A percentile compares a stretch with the other conserved stretches of the same genome.
Evolutionary conservation across 768 basidiomycete species (phyloP).

Genomic region (Rhodotorula diobovata): DNA sequence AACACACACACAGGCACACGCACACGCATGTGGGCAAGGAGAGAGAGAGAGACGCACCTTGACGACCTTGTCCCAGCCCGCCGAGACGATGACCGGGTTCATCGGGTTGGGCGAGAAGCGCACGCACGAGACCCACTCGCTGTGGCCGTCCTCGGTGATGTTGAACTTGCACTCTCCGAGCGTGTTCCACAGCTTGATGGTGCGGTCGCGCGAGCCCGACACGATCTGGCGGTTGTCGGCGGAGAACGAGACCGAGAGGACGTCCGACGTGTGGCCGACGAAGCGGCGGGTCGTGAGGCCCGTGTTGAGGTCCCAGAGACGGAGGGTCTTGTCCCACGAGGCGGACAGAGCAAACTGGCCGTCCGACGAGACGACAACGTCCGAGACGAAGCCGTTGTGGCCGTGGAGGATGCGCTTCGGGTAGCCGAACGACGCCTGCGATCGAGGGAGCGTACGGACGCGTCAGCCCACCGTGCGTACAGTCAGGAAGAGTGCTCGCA

Average conservation of each 20-base stretch:
- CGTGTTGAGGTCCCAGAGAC: constrained; percentile 99
- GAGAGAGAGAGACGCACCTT: constrained; percentile 63
- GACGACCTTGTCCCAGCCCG: constrained; percentile 99
- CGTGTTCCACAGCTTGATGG: constrained; percentile 99
- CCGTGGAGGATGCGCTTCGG: constrained; percentile 96
- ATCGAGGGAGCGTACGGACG: not conserved
- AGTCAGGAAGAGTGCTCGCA: too few species aligned
- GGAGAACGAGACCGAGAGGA: constrained; percentile 97
- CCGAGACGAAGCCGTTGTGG: constrained; percentile 60
- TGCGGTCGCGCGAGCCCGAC: constrained; percentile 90
- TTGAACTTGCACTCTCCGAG: constrained; percentile 99
- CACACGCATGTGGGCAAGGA: not conserved
- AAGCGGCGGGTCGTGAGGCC: constrained; percentile 93
- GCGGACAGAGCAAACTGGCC: constrained; percentile 99
- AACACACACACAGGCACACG: not conserved
- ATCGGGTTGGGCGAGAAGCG: constrained; percentile 96
- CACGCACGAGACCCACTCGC: constrained; percentile 99
- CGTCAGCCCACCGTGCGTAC: too few species aligned
- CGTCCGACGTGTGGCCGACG: constrained; percentile 95
- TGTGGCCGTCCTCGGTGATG: constrained; percentile 97
- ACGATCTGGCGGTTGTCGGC: constrained; percentile 99
- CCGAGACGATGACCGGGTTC: constrained; percentile 98
- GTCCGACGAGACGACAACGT: constrained; percentile 55
- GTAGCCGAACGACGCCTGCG: constrained; percentile 80
- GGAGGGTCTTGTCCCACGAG: constrained; percentile 99